Conservation (phyloP, 495 filamentous ascomycete genomes). For the Amphirosellinia nigrospora region DNA sequence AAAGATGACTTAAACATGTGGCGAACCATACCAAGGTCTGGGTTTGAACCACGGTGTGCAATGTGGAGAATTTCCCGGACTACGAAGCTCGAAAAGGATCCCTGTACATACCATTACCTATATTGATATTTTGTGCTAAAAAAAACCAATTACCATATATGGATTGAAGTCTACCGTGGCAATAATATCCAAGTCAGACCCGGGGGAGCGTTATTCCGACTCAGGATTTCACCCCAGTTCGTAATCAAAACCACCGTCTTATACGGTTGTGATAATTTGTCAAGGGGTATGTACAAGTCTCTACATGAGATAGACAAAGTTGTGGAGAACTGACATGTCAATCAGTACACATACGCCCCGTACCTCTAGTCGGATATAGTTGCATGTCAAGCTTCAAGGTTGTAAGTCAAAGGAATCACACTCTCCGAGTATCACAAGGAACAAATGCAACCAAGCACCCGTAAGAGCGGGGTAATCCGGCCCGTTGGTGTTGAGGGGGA, state of each 20-base stretch:
- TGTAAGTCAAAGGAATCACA: neutral
- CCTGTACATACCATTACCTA: neutral
- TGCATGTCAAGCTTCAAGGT: neutral
- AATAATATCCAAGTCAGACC: neutral
- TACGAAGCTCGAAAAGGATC: neutral
- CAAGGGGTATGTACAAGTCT: neutral
- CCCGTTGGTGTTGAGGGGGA: neutral
- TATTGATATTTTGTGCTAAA: neutral
- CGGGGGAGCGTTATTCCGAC: neutral
- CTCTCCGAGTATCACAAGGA: neutral
- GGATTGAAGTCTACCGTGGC: neutral
- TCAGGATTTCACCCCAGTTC: neutral
- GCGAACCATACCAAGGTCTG: neutral
- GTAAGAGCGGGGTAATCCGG: neutral
- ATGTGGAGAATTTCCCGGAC: slow-evolving; percentile 4
- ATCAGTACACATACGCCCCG: neutral
- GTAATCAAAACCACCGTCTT: neutral
- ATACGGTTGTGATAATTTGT: neutral
- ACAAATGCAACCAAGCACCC: neutral
- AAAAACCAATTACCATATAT: neutral
- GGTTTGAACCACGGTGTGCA: neutral
- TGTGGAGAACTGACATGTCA: neutral
- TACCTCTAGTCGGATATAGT: neutral
- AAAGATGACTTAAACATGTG: neutral
- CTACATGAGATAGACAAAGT: neutral